phyloP scores from a whole-genome alignment of 2,329 filamentous ascomycete species.

The Harringtonia aguacate region DNA sequence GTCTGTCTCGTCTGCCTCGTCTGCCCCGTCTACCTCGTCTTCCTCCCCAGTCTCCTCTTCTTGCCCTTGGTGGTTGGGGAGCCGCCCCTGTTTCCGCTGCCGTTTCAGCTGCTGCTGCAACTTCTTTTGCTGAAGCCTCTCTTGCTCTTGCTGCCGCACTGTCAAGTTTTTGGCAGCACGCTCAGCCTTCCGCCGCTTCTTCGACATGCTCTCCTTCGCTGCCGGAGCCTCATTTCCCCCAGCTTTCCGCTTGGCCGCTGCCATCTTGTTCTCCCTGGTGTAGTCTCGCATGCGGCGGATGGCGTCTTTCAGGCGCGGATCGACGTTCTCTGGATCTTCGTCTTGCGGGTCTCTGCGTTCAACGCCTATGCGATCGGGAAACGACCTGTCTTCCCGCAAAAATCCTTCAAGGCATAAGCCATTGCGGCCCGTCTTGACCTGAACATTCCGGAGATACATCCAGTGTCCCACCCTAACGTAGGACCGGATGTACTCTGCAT shows the following conservation, averaged over 20 bases:
- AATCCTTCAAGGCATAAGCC: constrained; percentile 57
- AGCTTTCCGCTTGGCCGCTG: constrained; percentile 28
- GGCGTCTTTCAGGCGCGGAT: constrained; percentile 43
- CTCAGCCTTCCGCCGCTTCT: not conserved
- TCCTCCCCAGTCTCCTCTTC: not conserved
- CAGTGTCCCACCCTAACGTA: constrained; percentile 49
- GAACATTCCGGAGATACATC: constrained; percentile 61
- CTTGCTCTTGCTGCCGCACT: not conserved
- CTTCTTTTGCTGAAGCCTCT: not conserved
- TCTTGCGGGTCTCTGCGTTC: constrained; percentile 37
- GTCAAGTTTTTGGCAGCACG: not conserved
- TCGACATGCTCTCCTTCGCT: not conserved
- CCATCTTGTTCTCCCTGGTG: constrained; percentile 32
- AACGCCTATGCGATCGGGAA: not conserved
- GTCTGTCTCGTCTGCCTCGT: not conserved
- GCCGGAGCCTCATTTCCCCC: constrained; percentile 14
- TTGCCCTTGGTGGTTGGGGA: not conserved
- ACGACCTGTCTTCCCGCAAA: constrained; percentile 47
- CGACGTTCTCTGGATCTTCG: constrained; percentile 31
- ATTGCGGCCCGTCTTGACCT: constrained; percentile 47
- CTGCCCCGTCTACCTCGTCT: not conserved
- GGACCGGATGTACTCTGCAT: constrained; percentile 47
- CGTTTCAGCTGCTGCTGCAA: not conserved
- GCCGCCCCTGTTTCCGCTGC: not conserved
- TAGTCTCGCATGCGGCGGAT: constrained; percentile 57